Percentiles rank a stretch among this genome's conserved stretches.
Evolutionary conservation across 352 stramenopile species (phyloP).

Genomic region (Elongisporangium undulatum): DNA sequence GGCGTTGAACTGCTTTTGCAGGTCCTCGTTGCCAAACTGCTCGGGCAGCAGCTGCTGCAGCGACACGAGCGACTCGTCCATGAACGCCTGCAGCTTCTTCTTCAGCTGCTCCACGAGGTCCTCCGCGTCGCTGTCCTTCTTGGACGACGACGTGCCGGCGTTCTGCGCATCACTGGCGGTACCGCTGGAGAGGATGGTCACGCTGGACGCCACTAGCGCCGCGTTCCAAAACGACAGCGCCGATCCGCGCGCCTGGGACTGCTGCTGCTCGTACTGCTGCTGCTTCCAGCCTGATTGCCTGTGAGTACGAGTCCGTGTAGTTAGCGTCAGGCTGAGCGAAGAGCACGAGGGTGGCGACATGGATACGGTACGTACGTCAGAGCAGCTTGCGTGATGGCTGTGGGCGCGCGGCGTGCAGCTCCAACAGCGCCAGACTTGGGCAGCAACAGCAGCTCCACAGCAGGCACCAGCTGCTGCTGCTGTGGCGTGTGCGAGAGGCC

Average conservation of each 20-base stretch:
- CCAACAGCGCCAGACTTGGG: neutral
- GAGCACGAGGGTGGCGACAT: neutral
- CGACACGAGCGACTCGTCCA: slow-evolving; percentile 24
- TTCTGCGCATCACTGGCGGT: slow-evolving; percentile 16
- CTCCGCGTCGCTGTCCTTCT: slow-evolving; percentile 20
- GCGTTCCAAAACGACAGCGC: slow-evolving; percentile 27
- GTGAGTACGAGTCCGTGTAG: neutral
- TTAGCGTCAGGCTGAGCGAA: neutral
- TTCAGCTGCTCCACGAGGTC: slow-evolving; percentile 55
- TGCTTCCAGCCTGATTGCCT: neutral
- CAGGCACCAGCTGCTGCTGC: neutral
- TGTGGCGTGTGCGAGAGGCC: neutral
- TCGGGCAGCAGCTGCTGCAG: slow-evolving; percentile 36
- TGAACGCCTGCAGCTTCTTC: slow-evolving; percentile 49
- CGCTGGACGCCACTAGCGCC: slow-evolving; percentile 18
- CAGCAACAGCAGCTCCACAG: neutral
- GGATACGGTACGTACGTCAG: neutral
- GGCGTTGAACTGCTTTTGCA: slow-evolving; percentile 49
- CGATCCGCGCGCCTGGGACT: slow-evolving; percentile 5
- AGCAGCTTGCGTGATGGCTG: neutral
- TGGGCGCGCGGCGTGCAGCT: neutral
- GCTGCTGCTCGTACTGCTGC: neutral
- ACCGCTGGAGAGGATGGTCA: slow-evolving; percentile 14
- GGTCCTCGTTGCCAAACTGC: slow-evolving; percentile 24
- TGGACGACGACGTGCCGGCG: slow-evolving; percentile 12